These are phyloP conservation scores for Boletellus sp. DNA, from an alignment of 768 basidiomycete species.

Conservation along the genomic window DNA sequence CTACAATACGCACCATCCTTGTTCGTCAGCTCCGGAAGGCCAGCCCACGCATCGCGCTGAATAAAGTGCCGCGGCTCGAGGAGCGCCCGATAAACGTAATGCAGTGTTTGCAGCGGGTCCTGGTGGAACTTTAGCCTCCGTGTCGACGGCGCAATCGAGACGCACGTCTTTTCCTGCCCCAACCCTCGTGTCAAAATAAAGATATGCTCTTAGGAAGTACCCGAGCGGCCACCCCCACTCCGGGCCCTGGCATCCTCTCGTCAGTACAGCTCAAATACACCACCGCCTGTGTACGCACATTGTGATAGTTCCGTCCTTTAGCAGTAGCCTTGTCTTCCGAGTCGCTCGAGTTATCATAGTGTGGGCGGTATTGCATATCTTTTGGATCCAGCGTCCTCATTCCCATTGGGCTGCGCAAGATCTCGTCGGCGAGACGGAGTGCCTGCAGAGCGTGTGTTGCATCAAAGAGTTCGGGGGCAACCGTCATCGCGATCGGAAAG, in stretches of 20 bases:
- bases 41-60: conserved; percentile 82
- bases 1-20: conserved; percentile 74
- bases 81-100: conserved; percentile 74
- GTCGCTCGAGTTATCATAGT: conserved; percentile 94
- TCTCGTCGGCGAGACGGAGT: conserved; percentile 72
- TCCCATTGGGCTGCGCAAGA: conserved; percentile 84
- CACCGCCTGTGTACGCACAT: conserved; percentile 43
- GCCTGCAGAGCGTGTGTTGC: conserved; percentile 74
- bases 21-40: conserved; percentile 91
- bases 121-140: conserved; percentile 27
- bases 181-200: conserved; percentile 74
- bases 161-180: conserved; percentile 69
- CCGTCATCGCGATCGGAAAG: conserved; percentile 94
- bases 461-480: conserved; percentile 94
- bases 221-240: conserved; percentile 97
- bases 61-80: conserved; percentile 72
- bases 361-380: conserved; percentile 86
- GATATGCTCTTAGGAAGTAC: conserved; percentile 91
- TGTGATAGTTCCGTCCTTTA: conserved; percentile 94
- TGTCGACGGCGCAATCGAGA: conserved; percentile 4
- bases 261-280: conserved; percentile 10
- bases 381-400: conserved; percentile 93
- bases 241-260: conserved; percentile 55
- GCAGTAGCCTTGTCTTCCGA: conserved; percentile 77
- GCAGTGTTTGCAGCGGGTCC: conserved; percentile 69